Base-by-base conservation (phyloP, 768 basidiomycete species). In the Suillus occidentalis region DNA sequence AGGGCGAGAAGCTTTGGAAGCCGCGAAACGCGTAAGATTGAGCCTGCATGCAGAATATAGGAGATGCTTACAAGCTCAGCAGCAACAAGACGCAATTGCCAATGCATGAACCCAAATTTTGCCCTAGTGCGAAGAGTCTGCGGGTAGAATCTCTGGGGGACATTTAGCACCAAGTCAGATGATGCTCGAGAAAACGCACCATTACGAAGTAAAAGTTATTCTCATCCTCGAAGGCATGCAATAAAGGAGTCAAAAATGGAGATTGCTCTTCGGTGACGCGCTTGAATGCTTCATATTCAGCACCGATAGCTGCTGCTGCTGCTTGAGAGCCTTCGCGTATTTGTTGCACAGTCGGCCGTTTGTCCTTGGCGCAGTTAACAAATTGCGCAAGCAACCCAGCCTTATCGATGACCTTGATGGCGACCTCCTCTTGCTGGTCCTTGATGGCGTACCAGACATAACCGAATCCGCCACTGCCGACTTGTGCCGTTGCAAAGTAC, bases 141-240 rank as follows among this genome's bases (percentile, higher is more conserved):
- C 1, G 63, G 67, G 36, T 65, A 69, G 36, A 65, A 66, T 9
- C 59, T 68, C 63, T 67, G 47, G n/a, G 52, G 18, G 18, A 12
- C 7, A 42, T 56, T 53, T 18, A 62, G 42, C 8, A 6, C 37
- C 9, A 50, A 28, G 18, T 13, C 12, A 12, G 14, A 43, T 14
- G 20, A 50, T 13, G 36, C 6, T 16, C 34, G 20, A 6, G 40
- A 62, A 16, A 40, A 57, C 60, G 28, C 42, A 69, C 68, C 63
- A 69, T 67, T 22, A 65, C 63, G 14, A 68, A 62, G 55, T 69
- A 69, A 42, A 67, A 60, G 34, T 69, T 67, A 16, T 68, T 40
- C 8, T 45, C 42, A 34, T 66, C 65, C 25, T 53, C 42, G 42
- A 68, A 65, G n/a, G 63, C 55, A 52, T 66, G 61, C 42, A 67